Evolutionary conservation across 768 basidiomycete species (phyloP).

Genomic region (Psilocybe tampanensis): DNA sequence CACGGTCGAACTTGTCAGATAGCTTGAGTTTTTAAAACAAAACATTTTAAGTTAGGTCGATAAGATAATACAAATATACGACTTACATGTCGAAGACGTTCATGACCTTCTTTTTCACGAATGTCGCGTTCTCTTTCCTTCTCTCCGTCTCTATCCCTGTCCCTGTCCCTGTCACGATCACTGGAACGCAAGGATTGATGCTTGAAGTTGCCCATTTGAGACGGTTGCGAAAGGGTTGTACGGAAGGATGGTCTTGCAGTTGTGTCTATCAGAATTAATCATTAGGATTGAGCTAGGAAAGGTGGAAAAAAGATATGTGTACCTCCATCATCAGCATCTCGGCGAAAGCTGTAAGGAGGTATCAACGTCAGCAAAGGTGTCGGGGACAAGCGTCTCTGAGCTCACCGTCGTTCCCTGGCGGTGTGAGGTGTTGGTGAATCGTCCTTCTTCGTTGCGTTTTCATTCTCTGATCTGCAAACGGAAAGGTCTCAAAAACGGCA

Average conservation of each 20-base stretch:
- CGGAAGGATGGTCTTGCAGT: conserved; percentile 70
- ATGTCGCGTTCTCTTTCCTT: conserved; percentile 61
- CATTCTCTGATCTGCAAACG: conserved; percentile 54
- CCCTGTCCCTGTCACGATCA: conserved; percentile 59
- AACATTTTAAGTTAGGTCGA: conserved; percentile 10
- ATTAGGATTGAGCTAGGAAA: conserved; percentile 6
- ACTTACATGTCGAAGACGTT: conserved; percentile 75
- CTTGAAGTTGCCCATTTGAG: conserved; percentile 93
- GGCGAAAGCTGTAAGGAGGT: conserved; percentile 58
- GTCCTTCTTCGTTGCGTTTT: conserved; percentile 67
- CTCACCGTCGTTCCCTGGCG: conserved; percentile 71
- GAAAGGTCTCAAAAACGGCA: conserved; percentile 28
- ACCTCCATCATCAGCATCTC: conserved; percentile 79
- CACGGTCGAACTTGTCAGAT: conserved; percentile 87
- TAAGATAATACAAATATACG: conserved; percentile 8
- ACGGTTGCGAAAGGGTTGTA: conserved; percentile 74
- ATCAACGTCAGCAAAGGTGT: conserved; percentile 9
- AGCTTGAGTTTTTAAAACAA: conserved; percentile 46
- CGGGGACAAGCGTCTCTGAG: background rate
- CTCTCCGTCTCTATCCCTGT: conserved; percentile 48
- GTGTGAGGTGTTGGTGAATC: conserved; percentile 57
- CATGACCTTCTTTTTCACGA: conserved; percentile 76
- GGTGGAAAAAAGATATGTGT: conserved; percentile 21
- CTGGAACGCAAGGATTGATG: conserved; percentile 78
- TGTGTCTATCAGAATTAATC: conserved; percentile 39